Conservation (phyloP, 2,329 filamentous ascomycete species). For the Geosmithia morbida region DNA sequence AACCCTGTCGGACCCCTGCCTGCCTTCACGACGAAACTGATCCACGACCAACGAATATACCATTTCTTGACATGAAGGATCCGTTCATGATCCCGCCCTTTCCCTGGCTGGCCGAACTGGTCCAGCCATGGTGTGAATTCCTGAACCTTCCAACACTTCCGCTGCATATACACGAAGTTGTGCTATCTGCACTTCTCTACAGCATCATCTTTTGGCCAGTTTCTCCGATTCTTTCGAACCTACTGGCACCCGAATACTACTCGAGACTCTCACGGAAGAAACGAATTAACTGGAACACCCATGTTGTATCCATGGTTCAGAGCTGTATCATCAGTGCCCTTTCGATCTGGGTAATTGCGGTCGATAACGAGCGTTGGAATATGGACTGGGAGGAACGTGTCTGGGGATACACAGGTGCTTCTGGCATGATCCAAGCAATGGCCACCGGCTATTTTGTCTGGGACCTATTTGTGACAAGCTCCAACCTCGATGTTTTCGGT, state of each 20-base stretch:
- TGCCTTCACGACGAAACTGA: background rate
- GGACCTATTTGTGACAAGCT: conserved; percentile 58
- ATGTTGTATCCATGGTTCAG: conserved; percentile 74
- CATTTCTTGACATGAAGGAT: conserved; percentile 44
- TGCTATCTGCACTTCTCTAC: conserved; percentile 54
- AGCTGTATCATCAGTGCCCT: conserved; percentile 55
- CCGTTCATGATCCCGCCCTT: conserved; percentile 52
- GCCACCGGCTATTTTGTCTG: conserved; percentile 75
- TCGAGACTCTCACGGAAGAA: conserved; percentile 46
- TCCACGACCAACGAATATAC: background rate
- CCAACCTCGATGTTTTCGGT: conserved; percentile 59
- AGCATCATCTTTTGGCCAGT: conserved; percentile 50
- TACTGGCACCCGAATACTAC: conserved; percentile 51
- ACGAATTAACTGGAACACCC: conserved; percentile 68
- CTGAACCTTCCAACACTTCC: conserved; percentile 52
- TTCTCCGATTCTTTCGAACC: conserved; percentile 50
- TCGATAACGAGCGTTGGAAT: conserved; percentile 49
- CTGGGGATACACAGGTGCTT: conserved; percentile 63
- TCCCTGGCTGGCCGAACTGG: conserved; percentile 38
- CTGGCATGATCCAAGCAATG: conserved; percentile 60
- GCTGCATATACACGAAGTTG: conserved; percentile 63
- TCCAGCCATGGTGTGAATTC: conserved; percentile 50
- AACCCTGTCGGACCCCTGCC: background rate
- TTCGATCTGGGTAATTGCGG: conserved; percentile 59
- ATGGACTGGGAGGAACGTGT: conserved; percentile 57